phyloP scores from a whole-genome alignment of 352 stramenopile genomes.

The Pythium phragmitis region DNA sequence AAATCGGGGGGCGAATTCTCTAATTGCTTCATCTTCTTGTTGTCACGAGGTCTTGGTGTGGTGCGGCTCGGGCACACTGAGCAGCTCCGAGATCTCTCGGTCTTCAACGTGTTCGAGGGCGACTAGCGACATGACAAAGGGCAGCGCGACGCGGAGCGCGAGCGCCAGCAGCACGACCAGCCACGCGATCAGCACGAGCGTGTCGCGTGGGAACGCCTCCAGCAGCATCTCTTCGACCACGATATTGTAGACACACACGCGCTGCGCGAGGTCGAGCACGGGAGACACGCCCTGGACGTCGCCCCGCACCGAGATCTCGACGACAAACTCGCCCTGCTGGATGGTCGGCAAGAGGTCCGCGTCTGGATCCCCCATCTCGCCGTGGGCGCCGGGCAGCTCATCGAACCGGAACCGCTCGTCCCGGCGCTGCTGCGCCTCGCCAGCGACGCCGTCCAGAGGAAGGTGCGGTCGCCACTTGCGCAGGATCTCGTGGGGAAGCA shows the following conservation, averaged over 20 bases:
- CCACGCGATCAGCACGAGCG: slow-evolving; percentile 58
- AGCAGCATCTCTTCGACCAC: slow-evolving; percentile 71
- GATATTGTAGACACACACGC: slow-evolving; percentile 69
- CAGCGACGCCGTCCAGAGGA: slow-evolving; percentile 4
- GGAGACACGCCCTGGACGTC: slow-evolving; percentile 53
- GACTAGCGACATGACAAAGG: slow-evolving; percentile 57
- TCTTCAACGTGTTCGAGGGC: slow-evolving; percentile 45
- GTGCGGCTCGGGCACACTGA: not conserved
- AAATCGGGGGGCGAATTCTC: not conserved
- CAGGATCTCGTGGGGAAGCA: slow-evolving; percentile 45
- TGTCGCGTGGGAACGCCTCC: slow-evolving; percentile 49
- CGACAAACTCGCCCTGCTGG: slow-evolving; percentile 25
- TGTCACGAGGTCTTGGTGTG: slow-evolving; percentile 26
- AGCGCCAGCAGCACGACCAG: slow-evolving; percentile 40
- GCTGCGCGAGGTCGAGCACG: slow-evolving; percentile 32
- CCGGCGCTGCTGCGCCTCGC: slow-evolving; percentile 16
- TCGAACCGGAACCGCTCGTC: slow-evolving; percentile 30
- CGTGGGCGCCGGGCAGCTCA: slow-evolving; percentile 14
- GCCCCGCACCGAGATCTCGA: slow-evolving; percentile 35
- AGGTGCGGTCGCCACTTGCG: slow-evolving; percentile 22
- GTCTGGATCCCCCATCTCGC: not conserved
- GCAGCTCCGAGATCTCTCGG: slow-evolving; percentile 20
- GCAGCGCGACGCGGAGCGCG: slow-evolving; percentile 37
- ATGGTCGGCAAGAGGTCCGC: not conserved
- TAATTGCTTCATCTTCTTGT: not conserved